Conservation (phyloP, 2,329 filamentous ascomycete genomes). For the Colletotrichum gigasporum region DNA sequence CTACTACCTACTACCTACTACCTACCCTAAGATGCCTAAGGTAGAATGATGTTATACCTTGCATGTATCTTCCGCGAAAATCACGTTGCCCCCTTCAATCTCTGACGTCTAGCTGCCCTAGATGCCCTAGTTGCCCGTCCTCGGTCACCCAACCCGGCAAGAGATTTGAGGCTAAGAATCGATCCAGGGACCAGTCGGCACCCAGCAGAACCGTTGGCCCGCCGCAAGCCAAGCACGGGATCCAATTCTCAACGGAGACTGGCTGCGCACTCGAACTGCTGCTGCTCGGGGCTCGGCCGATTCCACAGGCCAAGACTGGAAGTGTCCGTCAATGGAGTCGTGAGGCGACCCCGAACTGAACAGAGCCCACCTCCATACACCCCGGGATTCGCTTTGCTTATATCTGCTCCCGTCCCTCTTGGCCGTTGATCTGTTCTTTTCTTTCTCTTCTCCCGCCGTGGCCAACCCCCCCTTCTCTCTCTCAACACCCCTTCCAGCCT, state of each 20-base stretch:
- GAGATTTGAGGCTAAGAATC: slow-evolving; percentile 12
- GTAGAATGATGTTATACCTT: too few relatives aligned
- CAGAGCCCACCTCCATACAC: slow-evolving; percentile 13
- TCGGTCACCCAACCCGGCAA: slow-evolving; percentile 14
- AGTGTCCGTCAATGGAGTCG: slow-evolving; percentile 5
- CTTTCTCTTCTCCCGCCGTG: slow-evolving; percentile 4
- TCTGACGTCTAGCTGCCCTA: slow-evolving; percentile 13
- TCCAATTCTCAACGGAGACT: slow-evolving; percentile 25
- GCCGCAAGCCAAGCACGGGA: slow-evolving; percentile 21
- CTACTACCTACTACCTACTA: too few relatives aligned
- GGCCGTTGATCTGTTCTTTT: not conserved
- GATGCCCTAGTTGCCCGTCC: not conserved
- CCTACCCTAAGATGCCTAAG: too few relatives aligned
- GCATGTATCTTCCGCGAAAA: not conserved
- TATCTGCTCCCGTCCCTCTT: slow-evolving; percentile 30
- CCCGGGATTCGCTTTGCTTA: slow-evolving; percentile 23
- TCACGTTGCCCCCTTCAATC: not conserved
- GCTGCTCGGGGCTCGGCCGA: slow-evolving; percentile 20
- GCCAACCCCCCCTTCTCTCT: slow-evolving; percentile 3
- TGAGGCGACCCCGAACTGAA: slow-evolving; percentile 12
- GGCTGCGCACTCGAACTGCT: not conserved
- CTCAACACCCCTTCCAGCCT: not conserved
- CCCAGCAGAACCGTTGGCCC: slow-evolving; percentile 23
- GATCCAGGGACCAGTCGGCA: slow-evolving; percentile 12
- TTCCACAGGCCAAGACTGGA: slow-evolving; percentile 13